Conservation (phyloP, 2,329 filamentous ascomycete species). For the Ceratocystiopsis brevicomis region DNA sequence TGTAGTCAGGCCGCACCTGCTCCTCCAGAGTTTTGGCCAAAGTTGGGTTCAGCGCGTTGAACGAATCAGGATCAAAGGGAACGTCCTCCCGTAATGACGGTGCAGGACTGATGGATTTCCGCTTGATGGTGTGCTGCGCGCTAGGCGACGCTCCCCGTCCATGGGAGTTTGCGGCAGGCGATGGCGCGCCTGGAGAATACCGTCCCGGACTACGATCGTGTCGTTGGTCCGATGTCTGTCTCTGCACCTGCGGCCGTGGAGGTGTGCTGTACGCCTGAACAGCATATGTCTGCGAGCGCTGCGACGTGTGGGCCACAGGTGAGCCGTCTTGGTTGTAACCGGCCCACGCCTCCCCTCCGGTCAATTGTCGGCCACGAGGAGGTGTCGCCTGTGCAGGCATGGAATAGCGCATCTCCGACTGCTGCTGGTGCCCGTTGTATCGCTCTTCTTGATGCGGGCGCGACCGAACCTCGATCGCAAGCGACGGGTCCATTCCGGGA, state of each 20-base stretch:
- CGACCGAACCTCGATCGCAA: slow-evolving; percentile 38
- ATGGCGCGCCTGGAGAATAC: slow-evolving; percentile 19
- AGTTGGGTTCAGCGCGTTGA: slow-evolving; percentile 50
- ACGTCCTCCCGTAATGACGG: slow-evolving; percentile 30
- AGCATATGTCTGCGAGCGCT: slow-evolving; percentile 14
- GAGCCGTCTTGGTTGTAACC: slow-evolving; percentile 10
- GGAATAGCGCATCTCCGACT: slow-evolving; percentile 18
- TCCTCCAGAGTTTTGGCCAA: slow-evolving; percentile 18
- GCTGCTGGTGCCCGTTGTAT: slow-evolving; percentile 15
- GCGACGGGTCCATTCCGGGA: slow-evolving; percentile 37
- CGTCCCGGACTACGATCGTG: slow-evolving; percentile 22
- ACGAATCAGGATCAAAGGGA: slow-evolving; percentile 60
- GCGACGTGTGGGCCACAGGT: slow-evolving; percentile 15
- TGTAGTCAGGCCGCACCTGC: slow-evolving; percentile 20
- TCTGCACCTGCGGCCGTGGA: background rate
- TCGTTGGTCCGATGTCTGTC: no score
- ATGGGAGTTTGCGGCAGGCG: slow-evolving; percentile 8
- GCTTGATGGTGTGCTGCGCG: slow-evolving; percentile 33
- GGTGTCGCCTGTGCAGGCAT: slow-evolving; percentile 19
- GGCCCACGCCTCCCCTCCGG: slow-evolving; percentile 12
- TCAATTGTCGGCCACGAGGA: slow-evolving; percentile 22
- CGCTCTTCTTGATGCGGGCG: slow-evolving; percentile 37
- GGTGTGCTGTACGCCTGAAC: slow-evolving; percentile 13
- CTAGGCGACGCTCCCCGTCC: slow-evolving; percentile 22
- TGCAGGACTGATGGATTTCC: slow-evolving; percentile 59